Evolutionary conservation across 1,139 yeast genomes (phyloP), one percentile per base, ranked within the genome.

Genomic region (Ashbya aceris): DNA sequence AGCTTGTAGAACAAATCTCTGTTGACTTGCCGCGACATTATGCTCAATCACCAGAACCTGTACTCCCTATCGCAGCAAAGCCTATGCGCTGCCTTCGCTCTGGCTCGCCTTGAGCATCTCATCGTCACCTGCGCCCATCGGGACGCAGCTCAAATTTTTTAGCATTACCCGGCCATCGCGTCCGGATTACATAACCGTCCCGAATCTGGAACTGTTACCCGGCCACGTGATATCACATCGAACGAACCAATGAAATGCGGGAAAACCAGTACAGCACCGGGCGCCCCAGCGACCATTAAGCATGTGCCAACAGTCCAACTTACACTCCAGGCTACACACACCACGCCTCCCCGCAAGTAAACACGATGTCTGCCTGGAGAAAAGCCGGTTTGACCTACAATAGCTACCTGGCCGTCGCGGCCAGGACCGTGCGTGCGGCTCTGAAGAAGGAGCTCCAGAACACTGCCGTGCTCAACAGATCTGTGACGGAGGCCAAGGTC

Each of bases 341-440:
- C 8, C 40, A 17, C 23, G 23, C 23, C 23, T 17, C 23, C 23
- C 23, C 23, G 23, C 23, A 17, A 17, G 32, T 28, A 27, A 39
- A 28, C 48, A 17, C 23, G 23, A 79, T 79, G 85, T 75, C 86
- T 63, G 75, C 79, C 65, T 80, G 83, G 83, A 81, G 82, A 74
- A 83, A 82, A 73, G 91, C 89, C 58, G 93, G 93, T 61, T 76
- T 82, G 62, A 75, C 89, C 66, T 73, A 70, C 73, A 85, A 85
- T 83, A 84, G 81, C 68, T 91, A 91, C 69, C 74, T 89, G 67
- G 78, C 95, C 56, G 76, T 91, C 62, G 85, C 96, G 57, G 95
- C 96, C 64, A 80, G 79, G 65, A 77, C 95, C 50, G 76, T 86
- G 61, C 87, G 97, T 73, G 73, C 76, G 58, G 82, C 96, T 43